phyloP scores from a whole-genome alignment of 2,329 filamentous ascomycete genomes.

The Gnomoniopsis sp. region DNA sequence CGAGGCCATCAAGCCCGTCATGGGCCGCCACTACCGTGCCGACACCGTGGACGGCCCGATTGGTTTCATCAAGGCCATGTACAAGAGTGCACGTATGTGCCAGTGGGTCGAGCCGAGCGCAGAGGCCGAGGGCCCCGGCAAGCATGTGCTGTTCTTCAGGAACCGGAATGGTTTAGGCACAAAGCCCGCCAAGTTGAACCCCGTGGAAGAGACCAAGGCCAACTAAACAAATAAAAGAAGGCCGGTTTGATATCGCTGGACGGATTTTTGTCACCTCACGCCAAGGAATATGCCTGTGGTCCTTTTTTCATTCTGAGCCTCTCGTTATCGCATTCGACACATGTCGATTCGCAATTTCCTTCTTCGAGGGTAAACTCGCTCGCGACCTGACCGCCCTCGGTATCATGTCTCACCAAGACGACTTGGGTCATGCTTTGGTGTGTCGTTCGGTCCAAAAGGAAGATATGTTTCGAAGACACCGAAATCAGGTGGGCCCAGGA shows the following conservation, averaged over 20 bases:
- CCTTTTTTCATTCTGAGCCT: not conserved
- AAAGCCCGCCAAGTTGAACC: conserved; percentile 30
- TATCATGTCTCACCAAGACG: too few relatives aligned
- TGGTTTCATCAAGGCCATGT: conserved; percentile 84
- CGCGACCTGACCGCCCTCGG: too few relatives aligned
- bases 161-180: conserved; percentile 86
- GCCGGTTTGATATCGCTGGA: not conserved
- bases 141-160: conserved; percentile 89
- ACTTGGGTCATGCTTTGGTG: too few relatives aligned
- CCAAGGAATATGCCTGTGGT: not conserved
- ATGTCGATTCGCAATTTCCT: too few relatives aligned
- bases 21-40: conserved; percentile 92
- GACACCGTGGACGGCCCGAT: conserved; percentile 72
- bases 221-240: not conserved
- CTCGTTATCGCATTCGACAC: too few relatives aligned
- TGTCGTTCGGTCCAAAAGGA: too few relatives aligned
- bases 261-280: not conserved
- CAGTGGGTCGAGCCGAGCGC: conserved; percentile 96
- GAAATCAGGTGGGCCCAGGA: too few relatives aligned
- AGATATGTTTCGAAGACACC: too few relatives aligned
- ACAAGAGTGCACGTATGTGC: conserved; percentile 78
- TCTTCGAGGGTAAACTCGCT: not conserved
- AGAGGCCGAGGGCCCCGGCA: conserved; percentile 73
- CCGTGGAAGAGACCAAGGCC: not conserved
- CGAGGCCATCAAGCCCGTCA: conserved; percentile 90